These are phyloP conservation scores for Plasmodium reichenowi DNA, from an alignment of 169 alveolate genomes.

Conservation along the genomic window DNA sequence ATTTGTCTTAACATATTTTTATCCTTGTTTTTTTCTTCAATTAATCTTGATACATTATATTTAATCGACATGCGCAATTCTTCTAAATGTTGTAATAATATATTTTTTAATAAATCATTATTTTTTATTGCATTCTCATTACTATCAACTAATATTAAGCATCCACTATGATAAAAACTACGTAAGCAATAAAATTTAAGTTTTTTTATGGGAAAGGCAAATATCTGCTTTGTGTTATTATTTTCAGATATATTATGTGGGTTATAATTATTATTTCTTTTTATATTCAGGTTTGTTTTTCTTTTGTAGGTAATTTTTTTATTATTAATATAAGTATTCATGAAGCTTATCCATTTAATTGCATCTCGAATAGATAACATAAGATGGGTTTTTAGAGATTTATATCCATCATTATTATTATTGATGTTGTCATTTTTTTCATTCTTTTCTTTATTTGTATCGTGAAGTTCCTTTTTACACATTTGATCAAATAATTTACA, in stretches of 20 bases:
- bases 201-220: neutral
- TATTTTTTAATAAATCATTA: slow-evolving; percentile 15
- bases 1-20: neutral
- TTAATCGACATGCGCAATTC: slow-evolving; percentile 5
- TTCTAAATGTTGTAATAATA: slow-evolving; percentile 28
- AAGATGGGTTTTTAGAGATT: neutral
- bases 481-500: slow-evolving; percentile 60
- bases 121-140: slow-evolving; percentile 32
- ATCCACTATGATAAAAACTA: slow-evolving; percentile 71
- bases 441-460: neutral
- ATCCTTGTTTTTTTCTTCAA: neutral
- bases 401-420: too few species aligned
- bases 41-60: neutral
- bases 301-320: neutral
- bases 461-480: slow-evolving; percentile 5
- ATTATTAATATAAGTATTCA: slow-evolving; percentile 25
- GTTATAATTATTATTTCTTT: neutral
- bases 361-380: slow-evolving; percentile 51
- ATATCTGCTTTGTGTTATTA: too few species aligned
- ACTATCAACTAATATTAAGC: slow-evolving; percentile 61
- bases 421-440: too few species aligned
- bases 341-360: slow-evolving; percentile 46
- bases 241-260: too few species aligned
- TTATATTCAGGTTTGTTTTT: neutral
- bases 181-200: slow-evolving; percentile 16